Conservation (phyloP, 2,329 filamentous ascomycete genomes). For the Fusarium dlaminii region DNA sequence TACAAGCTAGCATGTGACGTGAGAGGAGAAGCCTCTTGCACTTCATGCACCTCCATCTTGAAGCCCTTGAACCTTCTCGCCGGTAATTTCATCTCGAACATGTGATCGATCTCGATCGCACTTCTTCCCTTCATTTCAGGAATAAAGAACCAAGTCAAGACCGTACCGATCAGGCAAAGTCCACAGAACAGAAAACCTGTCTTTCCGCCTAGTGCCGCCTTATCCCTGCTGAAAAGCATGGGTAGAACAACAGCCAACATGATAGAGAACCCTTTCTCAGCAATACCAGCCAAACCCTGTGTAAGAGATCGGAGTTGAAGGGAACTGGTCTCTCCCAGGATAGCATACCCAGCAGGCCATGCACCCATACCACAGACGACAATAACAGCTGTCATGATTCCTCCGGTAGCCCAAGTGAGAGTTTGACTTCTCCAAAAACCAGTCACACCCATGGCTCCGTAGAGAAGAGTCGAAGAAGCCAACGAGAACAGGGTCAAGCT, state of each 20-base stretch:
- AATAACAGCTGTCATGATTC: slow-evolving; percentile 52
- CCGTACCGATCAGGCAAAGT: slow-evolving; percentile 29
- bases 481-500: slow-evolving; percentile 51
- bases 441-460: slow-evolving; percentile 52
- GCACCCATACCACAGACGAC: slow-evolving; percentile 52
- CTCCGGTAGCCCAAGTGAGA: slow-evolving; percentile 16
- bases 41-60: slow-evolving; percentile 3
- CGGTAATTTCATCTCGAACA: slow-evolving; percentile 28
- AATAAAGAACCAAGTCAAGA: slow-evolving; percentile 38
- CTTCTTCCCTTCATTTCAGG: slow-evolving; percentile 41
- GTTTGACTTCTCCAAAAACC: slow-evolving; percentile 19
- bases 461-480: slow-evolving; percentile 47
- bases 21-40: slow-evolving; percentile 18
- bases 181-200: slow-evolving; percentile 53
- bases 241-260: slow-evolving; percentile 39
- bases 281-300: slow-evolving; percentile 53
- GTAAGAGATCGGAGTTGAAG: slow-evolving; percentile 37
- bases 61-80: slow-evolving; percentile 26
- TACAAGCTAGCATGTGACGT: not conserved
- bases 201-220: slow-evolving; percentile 51
- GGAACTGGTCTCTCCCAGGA: slow-evolving; percentile 46
- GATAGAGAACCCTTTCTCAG: slow-evolving; percentile 50
- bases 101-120: slow-evolving; percentile 35
- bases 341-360: slow-evolving; percentile 54
- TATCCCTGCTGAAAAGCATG: slow-evolving; percentile 44